A percentile compares a stretch with the other conserved stretches of the same genome.
These are phyloP conservation scores for Pseudozyma flocculosa DNA, from an alignment of 1,284 basidiomycete genomes.

Conservation along the genomic window DNA sequence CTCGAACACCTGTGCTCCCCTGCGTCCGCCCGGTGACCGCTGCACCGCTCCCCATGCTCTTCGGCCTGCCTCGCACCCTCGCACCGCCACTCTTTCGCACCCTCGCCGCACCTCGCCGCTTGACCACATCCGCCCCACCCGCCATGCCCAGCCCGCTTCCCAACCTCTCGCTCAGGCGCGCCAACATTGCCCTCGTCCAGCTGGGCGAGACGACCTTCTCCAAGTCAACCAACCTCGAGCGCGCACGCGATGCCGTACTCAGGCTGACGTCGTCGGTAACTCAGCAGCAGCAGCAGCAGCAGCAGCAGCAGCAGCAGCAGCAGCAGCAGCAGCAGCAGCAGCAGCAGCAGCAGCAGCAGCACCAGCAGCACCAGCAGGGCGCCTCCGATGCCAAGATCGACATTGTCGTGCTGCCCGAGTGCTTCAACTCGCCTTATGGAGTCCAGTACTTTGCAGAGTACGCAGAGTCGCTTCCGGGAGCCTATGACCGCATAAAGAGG, in stretches of 20 bases:
- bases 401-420: conserved; percentile 68
- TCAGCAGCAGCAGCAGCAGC: conserved; percentile 17
- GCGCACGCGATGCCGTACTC: conserved; percentile 39
- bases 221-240: conserved; percentile 49
- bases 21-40: too few relatives aligned
- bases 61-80: too few relatives aligned
- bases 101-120: too few relatives aligned
- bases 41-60: too few relatives aligned
- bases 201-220: conserved; percentile 49
- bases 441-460: conserved; percentile 63
- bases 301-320: too few relatives aligned
- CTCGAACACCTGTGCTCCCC: too few relatives aligned
- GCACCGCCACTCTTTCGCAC: too few relatives aligned
- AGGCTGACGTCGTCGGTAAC: not conserved
- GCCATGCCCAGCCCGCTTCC: too few relatives aligned
- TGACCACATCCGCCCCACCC: too few relatives aligned
- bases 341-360: too few relatives aligned
- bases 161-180: conserved; percentile 25
- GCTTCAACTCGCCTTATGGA: conserved; percentile 97
- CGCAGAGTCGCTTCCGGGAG: conserved; percentile 48
- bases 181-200: conserved; percentile 49
- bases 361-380: too few relatives aligned
- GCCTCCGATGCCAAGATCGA: conserved; percentile 19
- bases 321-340: too few relatives aligned
- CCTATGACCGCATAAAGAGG: conserved; percentile 49